These are phyloP conservation scores for Plantago lanceolata DNA, from an alignment of 305 asterid species.

Conservation along the genomic window DNA sequence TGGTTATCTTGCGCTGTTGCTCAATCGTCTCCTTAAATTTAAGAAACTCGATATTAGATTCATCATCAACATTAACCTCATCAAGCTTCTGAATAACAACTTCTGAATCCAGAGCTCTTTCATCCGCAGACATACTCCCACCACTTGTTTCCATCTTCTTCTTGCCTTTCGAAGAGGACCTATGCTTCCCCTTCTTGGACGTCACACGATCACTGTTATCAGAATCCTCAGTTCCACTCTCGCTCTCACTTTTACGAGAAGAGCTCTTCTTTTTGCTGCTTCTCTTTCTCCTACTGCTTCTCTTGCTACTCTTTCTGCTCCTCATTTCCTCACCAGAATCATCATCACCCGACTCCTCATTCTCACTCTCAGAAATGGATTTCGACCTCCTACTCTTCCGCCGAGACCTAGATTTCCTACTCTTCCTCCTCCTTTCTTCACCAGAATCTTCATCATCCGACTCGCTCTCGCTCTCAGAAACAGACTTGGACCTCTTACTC, in stretches of 20 bases:
- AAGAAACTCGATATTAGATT: constrained; percentile 45
- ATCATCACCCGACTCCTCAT: constrained; percentile 25
- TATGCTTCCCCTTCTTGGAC: constrained; percentile 35
- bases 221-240: constrained; percentile 47
- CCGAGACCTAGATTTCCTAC: background rate
- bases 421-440: background rate
- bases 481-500: constrained; percentile 31
- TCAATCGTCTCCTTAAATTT: constrained; percentile 67
- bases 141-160: constrained; percentile 39
- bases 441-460: background rate
- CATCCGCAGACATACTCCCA: constrained; percentile 29
- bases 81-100: constrained; percentile 29
- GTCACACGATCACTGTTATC: constrained; percentile 38
- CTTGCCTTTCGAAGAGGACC: constrained; percentile 43
- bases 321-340: constrained; percentile 40
- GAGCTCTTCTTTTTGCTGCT: constrained; percentile 39
- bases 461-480: constrained; percentile 33
- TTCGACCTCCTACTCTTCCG: background rate
- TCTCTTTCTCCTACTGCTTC: constrained; percentile 41
- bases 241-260: constrained; percentile 45
- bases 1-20: constrained; percentile 41
- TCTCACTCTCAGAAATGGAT: constrained; percentile 24
- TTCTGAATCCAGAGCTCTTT: constrained; percentile 34
- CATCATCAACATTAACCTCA: constrained; percentile 36
- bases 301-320: constrained; percentile 27